These are phyloP conservation scores for Tritrichomonas musculus DNA, from an alignment of 208 protist genomes.

Conservation along the genomic window DNA sequence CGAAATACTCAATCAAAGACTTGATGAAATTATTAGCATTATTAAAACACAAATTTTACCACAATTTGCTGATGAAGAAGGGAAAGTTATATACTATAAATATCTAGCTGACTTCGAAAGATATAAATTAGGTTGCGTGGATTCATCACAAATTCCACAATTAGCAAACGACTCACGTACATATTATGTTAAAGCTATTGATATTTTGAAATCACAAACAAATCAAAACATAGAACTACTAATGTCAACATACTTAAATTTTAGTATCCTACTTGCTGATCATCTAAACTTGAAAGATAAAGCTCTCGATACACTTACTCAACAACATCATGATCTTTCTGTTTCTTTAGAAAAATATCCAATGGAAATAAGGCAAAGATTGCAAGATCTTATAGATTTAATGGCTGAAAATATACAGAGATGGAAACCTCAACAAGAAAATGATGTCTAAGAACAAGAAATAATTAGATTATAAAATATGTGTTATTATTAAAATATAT, in stretches of 20 bases:
- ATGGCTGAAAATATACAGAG: not conserved
- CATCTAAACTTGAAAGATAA: not conserved
- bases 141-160: not conserved
- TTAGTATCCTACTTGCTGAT: not conserved
- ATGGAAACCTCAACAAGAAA: not conserved
- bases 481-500: not conserved
- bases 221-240: not conserved
- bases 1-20: not conserved
- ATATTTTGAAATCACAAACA: not conserved
- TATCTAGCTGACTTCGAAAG: not conserved
- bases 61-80: not conserved
- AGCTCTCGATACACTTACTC: not conserved
- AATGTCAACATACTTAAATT: not conserved
- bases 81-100: not conserved
- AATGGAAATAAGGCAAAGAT: not conserved
- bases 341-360: not conserved
- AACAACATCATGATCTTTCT: not conserved
- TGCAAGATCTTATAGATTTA: not conserved
- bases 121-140: not conserved
- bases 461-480: not conserved
- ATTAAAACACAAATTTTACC: not conserved
- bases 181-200: not conserved
- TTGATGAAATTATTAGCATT: not conserved
- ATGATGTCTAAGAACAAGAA: not conserved
- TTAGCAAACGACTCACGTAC: not conserved